Percentiles rank a stretch among this genome's conserved stretches.
Conservation (phyloP, 2,329 filamentous ascomycete genomes). For the Calonectria pseudoturangicola region DNA sequence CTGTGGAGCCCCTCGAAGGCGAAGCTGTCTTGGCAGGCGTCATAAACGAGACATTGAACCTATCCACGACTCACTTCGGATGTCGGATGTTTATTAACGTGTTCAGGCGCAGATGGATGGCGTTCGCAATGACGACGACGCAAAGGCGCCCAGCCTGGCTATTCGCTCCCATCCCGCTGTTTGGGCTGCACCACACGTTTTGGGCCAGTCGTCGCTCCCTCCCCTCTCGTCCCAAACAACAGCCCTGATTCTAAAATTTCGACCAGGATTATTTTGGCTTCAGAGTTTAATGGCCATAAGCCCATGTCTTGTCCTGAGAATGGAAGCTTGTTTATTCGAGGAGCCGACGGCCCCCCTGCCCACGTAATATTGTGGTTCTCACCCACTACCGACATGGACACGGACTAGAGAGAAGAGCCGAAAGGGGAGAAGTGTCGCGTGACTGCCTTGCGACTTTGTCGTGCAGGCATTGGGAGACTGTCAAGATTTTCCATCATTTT, state of each 20-base stretch:
- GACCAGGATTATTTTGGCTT: not conserved
- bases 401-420: not conserved
- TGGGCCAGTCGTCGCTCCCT: no score
- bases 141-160: no score
- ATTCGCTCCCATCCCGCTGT: no score
- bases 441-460: not conserved
- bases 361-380: not conserved
- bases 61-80: not conserved
- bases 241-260: not conserved
- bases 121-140: not conserved
- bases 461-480: not conserved
- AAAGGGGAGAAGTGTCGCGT: conserved; percentile 3
- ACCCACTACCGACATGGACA: not conserved
- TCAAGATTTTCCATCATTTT: not conserved
- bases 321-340: not conserved
- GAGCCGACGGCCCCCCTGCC: not conserved
- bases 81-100: not conserved
- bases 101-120: not conserved
- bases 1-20: not conserved
- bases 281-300: not conserved
- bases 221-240: not conserved
- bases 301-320: not conserved
- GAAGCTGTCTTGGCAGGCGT: not conserved
- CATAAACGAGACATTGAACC: not conserved
- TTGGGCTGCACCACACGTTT: no score